Evolutionary conservation across 2,329 filamentous ascomycete species (phyloP).

Genomic region (Fusarium sp.): DNA sequence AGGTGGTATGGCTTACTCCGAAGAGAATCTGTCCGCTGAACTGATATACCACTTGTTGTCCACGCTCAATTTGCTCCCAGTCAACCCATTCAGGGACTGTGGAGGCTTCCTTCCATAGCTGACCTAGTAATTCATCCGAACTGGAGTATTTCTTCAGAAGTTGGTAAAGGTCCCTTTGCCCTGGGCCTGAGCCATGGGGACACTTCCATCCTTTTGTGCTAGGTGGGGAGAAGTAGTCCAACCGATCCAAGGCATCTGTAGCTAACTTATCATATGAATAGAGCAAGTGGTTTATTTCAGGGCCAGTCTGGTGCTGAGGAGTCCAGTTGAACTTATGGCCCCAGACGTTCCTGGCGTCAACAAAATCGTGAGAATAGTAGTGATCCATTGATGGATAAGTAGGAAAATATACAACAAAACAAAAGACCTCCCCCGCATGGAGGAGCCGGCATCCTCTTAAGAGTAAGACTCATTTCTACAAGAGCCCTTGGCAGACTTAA

Average conservation of each 20-base stretch:
- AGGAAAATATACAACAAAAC: not conserved
- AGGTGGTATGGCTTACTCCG: slow-evolving; percentile 52
- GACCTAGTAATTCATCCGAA: slow-evolving; percentile 63
- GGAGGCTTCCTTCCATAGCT: slow-evolving; percentile 75
- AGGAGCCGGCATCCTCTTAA: slow-evolving; percentile 4
- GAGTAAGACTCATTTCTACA: not conserved
- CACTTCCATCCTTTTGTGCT: slow-evolving; percentile 46
- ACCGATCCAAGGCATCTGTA: slow-evolving; percentile 70
- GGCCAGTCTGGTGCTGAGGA: slow-evolving; percentile 67
- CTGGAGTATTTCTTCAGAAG: slow-evolving; percentile 69
- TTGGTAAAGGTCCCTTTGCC: slow-evolving; percentile 69
- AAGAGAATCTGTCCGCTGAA: slow-evolving; percentile 76
- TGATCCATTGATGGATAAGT: slow-evolving; percentile 20
- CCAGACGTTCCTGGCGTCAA: slow-evolving; percentile 36
- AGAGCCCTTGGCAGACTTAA: not conserved
- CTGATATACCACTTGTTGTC: slow-evolving; percentile 81
- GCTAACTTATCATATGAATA: slow-evolving; percentile 76
- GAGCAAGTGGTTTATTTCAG: slow-evolving; percentile 69
- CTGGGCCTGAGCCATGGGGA: slow-evolving; percentile 42
- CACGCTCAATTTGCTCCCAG: slow-evolving; percentile 78
- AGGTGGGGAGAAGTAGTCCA: slow-evolving; percentile 68
- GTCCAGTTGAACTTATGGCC: slow-evolving; percentile 76
- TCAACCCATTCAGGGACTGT: slow-evolving; percentile 80
- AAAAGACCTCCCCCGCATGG: not conserved
- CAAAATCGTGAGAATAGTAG: not conserved